These are phyloP conservation scores for Rhynchosporium graminicola DNA, from an alignment of 2,329 filamentous ascomycete genomes.

Conservation along the genomic window DNA sequence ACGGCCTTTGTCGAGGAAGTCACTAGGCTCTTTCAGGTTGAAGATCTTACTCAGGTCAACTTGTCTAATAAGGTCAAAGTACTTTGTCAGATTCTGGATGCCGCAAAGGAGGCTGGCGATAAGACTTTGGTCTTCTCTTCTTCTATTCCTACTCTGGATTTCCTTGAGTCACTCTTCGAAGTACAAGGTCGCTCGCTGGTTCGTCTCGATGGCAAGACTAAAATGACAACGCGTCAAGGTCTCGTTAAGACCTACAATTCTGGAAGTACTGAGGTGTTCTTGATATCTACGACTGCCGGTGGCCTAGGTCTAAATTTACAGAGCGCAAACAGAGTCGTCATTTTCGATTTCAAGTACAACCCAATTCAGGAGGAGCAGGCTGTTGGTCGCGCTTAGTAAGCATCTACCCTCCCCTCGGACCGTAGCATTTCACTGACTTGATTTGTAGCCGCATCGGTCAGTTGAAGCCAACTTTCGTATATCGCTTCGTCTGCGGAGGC, in stretches of 20 bases:
- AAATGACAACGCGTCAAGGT: slow-evolving; percentile 57
- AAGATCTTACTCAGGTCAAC: slow-evolving; percentile 45
- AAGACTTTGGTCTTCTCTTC: slow-evolving; percentile 82
- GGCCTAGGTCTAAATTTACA: slow-evolving; percentile 82
- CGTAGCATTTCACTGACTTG: background rate
- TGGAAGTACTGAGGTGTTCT: slow-evolving; percentile 58
- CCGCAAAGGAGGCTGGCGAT: slow-evolving; percentile 62
- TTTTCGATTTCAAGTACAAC: slow-evolving; percentile 83
- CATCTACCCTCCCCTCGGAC: background rate
- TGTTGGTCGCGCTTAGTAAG: slow-evolving; percentile 72
- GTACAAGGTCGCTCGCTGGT: slow-evolving; percentile 42
- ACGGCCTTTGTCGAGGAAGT: slow-evolving; percentile 38
- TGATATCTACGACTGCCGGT: slow-evolving; percentile 83
- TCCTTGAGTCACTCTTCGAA: slow-evolving; percentile 60
- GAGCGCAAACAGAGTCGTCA: slow-evolving; percentile 81
- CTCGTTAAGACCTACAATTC: slow-evolving; percentile 70
- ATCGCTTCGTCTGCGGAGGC: slow-evolving; percentile 75
- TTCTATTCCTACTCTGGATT: slow-evolving; percentile 68
- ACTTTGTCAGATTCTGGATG: slow-evolving; percentile 68
- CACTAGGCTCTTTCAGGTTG: slow-evolving; percentile 43
- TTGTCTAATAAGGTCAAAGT: slow-evolving; percentile 70
- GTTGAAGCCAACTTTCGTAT: slow-evolving; percentile 77
- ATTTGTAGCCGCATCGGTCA: slow-evolving; percentile 69
- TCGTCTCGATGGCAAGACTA: slow-evolving; percentile 65
- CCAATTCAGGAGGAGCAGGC: slow-evolving; percentile 84